Evolutionary conservation across 176 grass and related monocot species (phyloP).

Genomic region (Poa pratensis): DNA sequence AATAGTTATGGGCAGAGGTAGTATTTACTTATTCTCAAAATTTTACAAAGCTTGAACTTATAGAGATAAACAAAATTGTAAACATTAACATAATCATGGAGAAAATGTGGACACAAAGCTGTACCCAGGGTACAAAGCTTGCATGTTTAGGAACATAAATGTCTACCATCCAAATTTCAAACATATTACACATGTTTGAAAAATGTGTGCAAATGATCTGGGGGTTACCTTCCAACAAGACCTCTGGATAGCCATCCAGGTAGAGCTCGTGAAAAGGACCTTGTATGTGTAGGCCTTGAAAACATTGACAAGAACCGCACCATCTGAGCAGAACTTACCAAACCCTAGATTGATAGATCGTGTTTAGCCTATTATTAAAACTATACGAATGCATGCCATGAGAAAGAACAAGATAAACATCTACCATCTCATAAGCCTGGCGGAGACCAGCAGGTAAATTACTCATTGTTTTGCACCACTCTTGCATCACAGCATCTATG

Average conservation of each 20-base stretch:
- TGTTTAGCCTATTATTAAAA: constrained; percentile 43
- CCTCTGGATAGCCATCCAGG: constrained; percentile 84
- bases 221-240: constrained; percentile 90
- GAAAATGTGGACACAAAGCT: constrained; percentile 9
- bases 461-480: constrained; percentile 91
- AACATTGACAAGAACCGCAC: constrained; percentile 81
- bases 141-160: neutral
- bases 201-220: constrained; percentile 11
- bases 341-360: constrained; percentile 64
- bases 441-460: constrained; percentile 85
- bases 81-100: neutral
- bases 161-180: constrained; percentile 21
- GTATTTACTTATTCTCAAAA: constrained; percentile 9
- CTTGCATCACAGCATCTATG: constrained; percentile 93
- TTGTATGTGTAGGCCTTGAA: constrained; percentile 81
- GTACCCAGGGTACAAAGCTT: neutral
- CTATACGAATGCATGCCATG: constrained; percentile 28
- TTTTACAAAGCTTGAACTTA: neutral
- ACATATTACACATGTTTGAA: neutral
- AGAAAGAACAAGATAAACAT: constrained; percentile 23
- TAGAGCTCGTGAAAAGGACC: constrained; percentile 80
- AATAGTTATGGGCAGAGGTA: too few relatives aligned
- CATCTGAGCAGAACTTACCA: constrained; percentile 95
- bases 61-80: neutral
- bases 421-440: constrained; percentile 97